phyloP scores from a whole-genome alignment of 768 basidiomycete genomes.

The Inosperma sp. region DNA sequence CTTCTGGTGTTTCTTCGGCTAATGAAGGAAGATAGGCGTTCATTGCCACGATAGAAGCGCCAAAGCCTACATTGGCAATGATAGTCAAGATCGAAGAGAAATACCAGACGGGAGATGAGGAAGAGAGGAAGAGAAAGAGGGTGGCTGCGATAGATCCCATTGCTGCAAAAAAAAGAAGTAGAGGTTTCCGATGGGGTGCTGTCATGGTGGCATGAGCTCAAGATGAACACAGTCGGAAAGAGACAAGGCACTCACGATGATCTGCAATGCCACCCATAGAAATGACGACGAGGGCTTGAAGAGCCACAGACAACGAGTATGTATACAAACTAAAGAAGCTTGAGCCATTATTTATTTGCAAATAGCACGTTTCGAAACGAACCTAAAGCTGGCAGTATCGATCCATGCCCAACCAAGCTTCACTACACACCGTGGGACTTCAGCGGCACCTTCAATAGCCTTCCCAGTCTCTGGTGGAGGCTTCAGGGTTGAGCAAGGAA shows the following conservation, averaged over 20 bases:
- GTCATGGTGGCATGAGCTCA: constrained; percentile 7
- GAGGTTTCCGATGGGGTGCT: constrained; percentile 68
- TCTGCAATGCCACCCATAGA: constrained; percentile 92
- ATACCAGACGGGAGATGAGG: constrained; percentile 65
- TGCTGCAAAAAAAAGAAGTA: constrained; percentile 72
- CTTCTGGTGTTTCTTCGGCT: constrained; percentile 62
- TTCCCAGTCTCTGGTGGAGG: constrained; percentile 17
- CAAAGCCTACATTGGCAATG: constrained; percentile 80
- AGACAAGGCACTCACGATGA: constrained; percentile 59
- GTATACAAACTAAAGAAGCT: constrained; percentile 63
- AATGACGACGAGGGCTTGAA: constrained; percentile 92
- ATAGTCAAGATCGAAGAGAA: constrained; percentile 66
- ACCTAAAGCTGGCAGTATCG: constrained; percentile 92
- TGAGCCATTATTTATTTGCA: background rate
- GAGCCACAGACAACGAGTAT: constrained; percentile 80
- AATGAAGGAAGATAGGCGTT: constrained; percentile 83
- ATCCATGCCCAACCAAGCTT: constrained; percentile 82
- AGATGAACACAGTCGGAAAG: background rate
- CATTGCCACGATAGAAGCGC: constrained; percentile 81
- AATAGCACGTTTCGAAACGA: background rate
- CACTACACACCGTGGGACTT: constrained; percentile 68
- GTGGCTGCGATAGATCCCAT: constrained; percentile 66
- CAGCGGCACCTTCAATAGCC: constrained; percentile 13
- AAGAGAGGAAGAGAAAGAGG: constrained; percentile 69
- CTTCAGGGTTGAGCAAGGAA: constrained; percentile 45